Percentiles rank a stretch among this genome's conserved stretches.
Evolutionary conservation across 768 basidiomycete genomes (phyloP).

Genomic region (Pulveroboletus frians): DNA sequence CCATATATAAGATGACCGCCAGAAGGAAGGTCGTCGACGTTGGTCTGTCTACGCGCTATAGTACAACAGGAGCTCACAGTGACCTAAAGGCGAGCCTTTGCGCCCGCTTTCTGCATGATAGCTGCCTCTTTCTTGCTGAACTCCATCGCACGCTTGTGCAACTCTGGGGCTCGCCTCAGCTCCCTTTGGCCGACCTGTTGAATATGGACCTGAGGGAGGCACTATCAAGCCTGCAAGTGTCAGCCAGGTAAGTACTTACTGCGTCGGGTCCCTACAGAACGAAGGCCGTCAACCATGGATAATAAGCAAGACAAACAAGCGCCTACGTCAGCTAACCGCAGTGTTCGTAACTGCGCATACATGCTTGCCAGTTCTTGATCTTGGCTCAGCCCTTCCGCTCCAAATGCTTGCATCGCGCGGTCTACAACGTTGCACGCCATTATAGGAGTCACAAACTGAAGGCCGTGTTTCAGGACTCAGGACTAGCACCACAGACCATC

Average conservation of each 20-base stretch:
- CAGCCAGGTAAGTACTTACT: slow-evolving; percentile 34
- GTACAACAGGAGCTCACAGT: neutral
- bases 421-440: slow-evolving; percentile 89
- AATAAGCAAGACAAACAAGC: neutral
- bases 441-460: slow-evolving; percentile 87
- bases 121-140: slow-evolving; percentile 56
- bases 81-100: slow-evolving; percentile 52
- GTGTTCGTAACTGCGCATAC: slow-evolving; percentile 79
- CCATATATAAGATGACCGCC: too few species aligned
- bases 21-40: neutral
- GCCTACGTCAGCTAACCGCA: slow-evolving; percentile 82
- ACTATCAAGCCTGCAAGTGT: neutral
- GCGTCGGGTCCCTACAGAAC: slow-evolving; percentile 68
- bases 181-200: slow-evolving; percentile 93
- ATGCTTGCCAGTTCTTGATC: slow-evolving; percentile 76
- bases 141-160: slow-evolving; percentile 52
- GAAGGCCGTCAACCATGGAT: slow-evolving; percentile 4
- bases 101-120: slow-evolving; percentile 53
- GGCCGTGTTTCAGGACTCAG: neutral
- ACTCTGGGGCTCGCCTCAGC: slow-evolving; percentile 64
- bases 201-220: slow-evolving; percentile 68
- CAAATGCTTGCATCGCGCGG: slow-evolving; percentile 92
- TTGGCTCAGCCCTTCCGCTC: slow-evolving; percentile 94
- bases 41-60: neutral
- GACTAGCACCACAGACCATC: neutral